These are phyloP conservation scores for Hyaloscypha variabilis DNA, from an alignment of 495 filamentous ascomycete species.

Conservation along the genomic window DNA sequence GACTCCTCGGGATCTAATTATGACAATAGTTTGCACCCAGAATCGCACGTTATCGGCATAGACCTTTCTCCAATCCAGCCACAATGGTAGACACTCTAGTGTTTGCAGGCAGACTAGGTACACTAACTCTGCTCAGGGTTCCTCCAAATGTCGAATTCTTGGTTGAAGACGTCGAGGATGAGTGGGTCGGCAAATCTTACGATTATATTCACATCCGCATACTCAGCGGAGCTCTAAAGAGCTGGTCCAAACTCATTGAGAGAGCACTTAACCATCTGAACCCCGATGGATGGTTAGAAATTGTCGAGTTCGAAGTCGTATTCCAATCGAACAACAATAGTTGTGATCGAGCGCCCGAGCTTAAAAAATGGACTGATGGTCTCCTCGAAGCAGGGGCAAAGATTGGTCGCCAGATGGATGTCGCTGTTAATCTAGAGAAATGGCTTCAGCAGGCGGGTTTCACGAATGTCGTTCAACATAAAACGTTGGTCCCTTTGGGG, in stretches of 20 bases:
- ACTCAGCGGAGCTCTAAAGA: background rate
- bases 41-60: background rate
- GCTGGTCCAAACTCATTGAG: background rate
- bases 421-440: background rate
- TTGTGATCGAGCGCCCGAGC: background rate
- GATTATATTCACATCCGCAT: background rate
- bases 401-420: background rate
- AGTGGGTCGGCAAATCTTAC: background rate
- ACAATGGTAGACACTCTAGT: background rate
- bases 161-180: background rate
- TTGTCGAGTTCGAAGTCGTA: background rate
- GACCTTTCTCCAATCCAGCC: constrained; percentile 3
- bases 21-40: background rate
- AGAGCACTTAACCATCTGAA: background rate
- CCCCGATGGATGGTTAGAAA: background rate
- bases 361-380: background rate
- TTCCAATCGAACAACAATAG: background rate
- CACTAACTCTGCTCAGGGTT: no score
- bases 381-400: background rate
- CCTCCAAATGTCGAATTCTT: background rate
- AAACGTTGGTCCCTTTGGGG: constrained; percentile 39
- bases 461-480: constrained; percentile 32
- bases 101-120: no score
- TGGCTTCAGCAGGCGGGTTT: background rate
- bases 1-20: background rate